Evolutionary conservation across 306 rosid species (phyloP), one percentile per base, ranked within the genome.

Genomic region (Glycine tomentella): DNA sequence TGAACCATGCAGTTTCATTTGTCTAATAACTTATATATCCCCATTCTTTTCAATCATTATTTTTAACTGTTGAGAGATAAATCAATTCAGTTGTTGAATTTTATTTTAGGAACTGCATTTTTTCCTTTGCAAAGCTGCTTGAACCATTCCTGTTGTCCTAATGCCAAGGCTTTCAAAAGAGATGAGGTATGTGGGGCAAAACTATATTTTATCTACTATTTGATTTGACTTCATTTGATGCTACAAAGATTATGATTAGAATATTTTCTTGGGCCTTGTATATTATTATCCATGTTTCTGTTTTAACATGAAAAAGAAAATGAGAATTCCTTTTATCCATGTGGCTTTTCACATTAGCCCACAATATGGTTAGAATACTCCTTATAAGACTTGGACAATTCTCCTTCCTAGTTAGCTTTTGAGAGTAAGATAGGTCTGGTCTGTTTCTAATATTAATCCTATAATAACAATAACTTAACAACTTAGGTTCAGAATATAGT

Each of bases 111-210:
- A 63, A 90, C 96, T 36, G 98, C 98, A 0, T 93, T 95, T 83
- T 93, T 84, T 79, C 96, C 99, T 69, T 71, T 95, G 83, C 99
- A 95, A 75, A 93, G 99, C 85, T 91, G 99, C 84, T 82, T 93
- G 90, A 95, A 95, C 84, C 98, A 95, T 87, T 95, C 98, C 49
- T 95, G 99, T 86, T 77, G 84, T 84, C 99, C 99, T 15, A 95
- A 89, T 79, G 98, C 97, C 25, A 91, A 88, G 77, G 99, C 99
- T 46, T 95, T 93, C 89, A 95, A 95, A 89, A 88, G 99, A 81
- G 99, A 91, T 11, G 94, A 90, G 97, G 99, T 90, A 84, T 13
- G 87, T 78, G 14, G 68, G 68, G 33, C 58, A 65, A 67, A 72
- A 57, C 74, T 75, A 55, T 11, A 46, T 73, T 67, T 66, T 65